Base-by-base conservation (phyloP, 345 rosid species). In the Angophora floribunda region DNA sequence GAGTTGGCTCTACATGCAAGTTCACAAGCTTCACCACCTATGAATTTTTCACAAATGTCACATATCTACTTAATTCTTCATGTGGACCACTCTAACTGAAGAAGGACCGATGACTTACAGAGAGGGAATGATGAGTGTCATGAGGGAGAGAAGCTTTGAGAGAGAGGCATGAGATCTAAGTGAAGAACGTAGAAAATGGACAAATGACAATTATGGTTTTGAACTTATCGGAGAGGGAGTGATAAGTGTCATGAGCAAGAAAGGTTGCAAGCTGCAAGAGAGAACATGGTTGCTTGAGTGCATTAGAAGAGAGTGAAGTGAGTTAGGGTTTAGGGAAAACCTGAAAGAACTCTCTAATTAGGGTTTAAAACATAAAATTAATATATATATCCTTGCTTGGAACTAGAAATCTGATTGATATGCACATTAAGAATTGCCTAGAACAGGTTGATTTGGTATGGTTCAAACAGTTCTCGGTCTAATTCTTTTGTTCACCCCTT, bases 391-490 rank as follows among this genome's bases (percentile, higher is more conserved):
- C 63, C 13, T 22, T 0, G 9, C 6, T 55, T 55, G 28, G 5
- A 55, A 22, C 2, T 1, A 5, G 26, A 9, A 55, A 55, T 10
- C 24, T 11, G 24, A 55, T 55, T 7, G 6, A 9, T 55, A 55
- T 8, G 21, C 9, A 21, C 24, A 55, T 21, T 3, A 5, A 26
- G 28, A 55, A 55, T 26, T 10, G 9, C 24, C 5, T 2, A 55
- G 0, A 55, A 57, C 26, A 4, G n/a, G 3, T 11, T 13, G 12
- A 4, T 50, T 50, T 9, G 11, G 4, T 50, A 4, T 1, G 1
- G 13, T 55, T 55, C 13, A 22, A 3, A 22, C 0, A 22, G 4
- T 59, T 59, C 30, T 14, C 24, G 1, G 0, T 59, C 0, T 0
- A 6, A 13, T 22, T 57, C 22, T 57, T 57, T 57, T 57, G 28